Percentiles rank a stretch among this genome's conserved stretches.
phyloP scores from a whole-genome alignment of 768 basidiomycete species.

The Sporobolomyces pararoseus region DNA sequence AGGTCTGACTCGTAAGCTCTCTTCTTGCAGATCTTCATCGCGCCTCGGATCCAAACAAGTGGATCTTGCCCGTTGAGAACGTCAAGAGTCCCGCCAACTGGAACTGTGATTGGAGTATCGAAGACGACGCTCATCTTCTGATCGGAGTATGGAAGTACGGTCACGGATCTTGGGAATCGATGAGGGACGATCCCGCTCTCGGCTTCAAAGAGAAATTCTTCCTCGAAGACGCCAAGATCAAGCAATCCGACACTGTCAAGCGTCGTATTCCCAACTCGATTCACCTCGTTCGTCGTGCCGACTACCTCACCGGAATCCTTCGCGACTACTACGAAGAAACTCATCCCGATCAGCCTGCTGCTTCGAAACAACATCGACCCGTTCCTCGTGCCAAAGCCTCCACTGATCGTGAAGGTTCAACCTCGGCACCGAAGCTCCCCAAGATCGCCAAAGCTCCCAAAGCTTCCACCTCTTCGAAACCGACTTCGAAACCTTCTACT shows the following conservation, averaged over 20 bases:
- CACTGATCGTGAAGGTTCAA: slow-evolving; percentile 7
- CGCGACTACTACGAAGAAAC: slow-evolving; percentile 73
- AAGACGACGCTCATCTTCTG: slow-evolving; percentile 89
- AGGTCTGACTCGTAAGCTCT: not conserved
- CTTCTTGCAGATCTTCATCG: slow-evolving; percentile 48
- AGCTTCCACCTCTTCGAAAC: not conserved
- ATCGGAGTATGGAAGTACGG: slow-evolving; percentile 90
- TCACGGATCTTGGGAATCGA: slow-evolving; percentile 95
- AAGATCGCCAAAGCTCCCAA: slow-evolving; percentile 6
- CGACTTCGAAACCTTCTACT: slow-evolving; percentile 5
- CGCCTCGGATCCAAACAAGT: slow-evolving; percentile 71
- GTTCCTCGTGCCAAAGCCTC: slow-evolving; percentile 6
- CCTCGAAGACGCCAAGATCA: slow-evolving; percentile 88
- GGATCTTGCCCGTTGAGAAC: slow-evolving; percentile 85
- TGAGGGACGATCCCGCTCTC: slow-evolving; percentile 80
- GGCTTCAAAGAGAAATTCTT: slow-evolving; percentile 90
- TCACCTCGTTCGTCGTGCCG: slow-evolving; percentile 92
- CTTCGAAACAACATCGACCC: slow-evolving; percentile 18
- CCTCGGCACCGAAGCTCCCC: slow-evolving; percentile 1
- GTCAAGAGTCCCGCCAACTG: slow-evolving; percentile 91
- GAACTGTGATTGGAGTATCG: slow-evolving; percentile 89
- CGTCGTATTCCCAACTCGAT: slow-evolving; percentile 90
- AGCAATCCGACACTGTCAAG: slow-evolving; percentile 55
- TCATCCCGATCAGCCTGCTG: slow-evolving; percentile 5
- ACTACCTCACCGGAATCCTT: slow-evolving; percentile 79